Percentiles rank a stretch among this genome's conserved stretches.
phyloP scores from a whole-genome alignment of 202 grass and related monocot genomes.

The Saccharum hybrid region DNA sequence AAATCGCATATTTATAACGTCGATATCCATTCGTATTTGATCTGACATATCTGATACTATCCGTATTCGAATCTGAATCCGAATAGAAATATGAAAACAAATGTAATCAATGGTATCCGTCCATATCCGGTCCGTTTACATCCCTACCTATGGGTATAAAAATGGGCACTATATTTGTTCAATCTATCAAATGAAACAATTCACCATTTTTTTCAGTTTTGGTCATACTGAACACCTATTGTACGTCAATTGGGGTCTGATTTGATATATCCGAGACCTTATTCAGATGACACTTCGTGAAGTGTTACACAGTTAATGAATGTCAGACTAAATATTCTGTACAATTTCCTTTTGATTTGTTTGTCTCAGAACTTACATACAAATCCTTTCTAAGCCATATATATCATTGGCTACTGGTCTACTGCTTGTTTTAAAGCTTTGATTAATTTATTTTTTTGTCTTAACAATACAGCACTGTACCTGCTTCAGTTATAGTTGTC shows the following conservation, averaged over 20 bases:
- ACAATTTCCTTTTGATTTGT: slow-evolving; percentile 8
- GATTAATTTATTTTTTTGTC: neutral
- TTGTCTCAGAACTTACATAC: neutral
- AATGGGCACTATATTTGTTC: too few relatives aligned
- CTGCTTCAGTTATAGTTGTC: neutral
- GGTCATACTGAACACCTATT: too few relatives aligned
- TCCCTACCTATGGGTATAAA: neutral
- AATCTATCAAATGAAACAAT: neutral
- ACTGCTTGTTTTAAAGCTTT: slow-evolving; percentile 6
- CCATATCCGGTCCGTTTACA: too few relatives aligned
- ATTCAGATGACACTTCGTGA: neutral
- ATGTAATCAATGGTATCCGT: too few relatives aligned
- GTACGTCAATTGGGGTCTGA: too few relatives aligned
- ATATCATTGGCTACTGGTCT: neutral
- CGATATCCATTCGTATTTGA: too few relatives aligned
- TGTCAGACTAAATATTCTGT: neutral
- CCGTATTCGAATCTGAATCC: too few relatives aligned
- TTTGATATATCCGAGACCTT: neutral
- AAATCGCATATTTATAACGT: too few relatives aligned
- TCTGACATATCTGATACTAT: too few relatives aligned
- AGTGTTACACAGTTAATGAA: neutral
- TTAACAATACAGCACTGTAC: neutral
- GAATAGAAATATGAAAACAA: too few relatives aligned
- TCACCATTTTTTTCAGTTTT: too few relatives aligned
- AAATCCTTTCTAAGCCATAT: neutral